Evolutionary conservation across 805 yeast genomes (phyloP), one percentile per base, ranked within the genome.

Genomic region (Pichia occidentalis): DNA sequence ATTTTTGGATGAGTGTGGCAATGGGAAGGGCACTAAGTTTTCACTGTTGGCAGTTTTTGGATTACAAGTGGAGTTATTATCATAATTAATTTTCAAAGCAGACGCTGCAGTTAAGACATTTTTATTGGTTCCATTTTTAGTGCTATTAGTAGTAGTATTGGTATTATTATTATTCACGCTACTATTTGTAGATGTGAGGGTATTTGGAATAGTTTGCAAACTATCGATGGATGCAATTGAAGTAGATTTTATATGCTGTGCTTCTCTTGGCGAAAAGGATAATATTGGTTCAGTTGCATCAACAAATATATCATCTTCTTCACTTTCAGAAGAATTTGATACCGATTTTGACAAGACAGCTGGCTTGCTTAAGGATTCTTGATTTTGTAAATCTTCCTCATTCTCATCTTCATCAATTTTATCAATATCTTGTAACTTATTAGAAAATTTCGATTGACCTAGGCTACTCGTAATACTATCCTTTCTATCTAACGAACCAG

Each of bases 261-360:
- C 43, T 12, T 49, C 46, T 29, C 37, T 39, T 22, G 52, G 53
- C 18, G 42, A 29, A 7, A 45, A 45, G 4, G 42, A 37, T 13
- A 24, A n/a, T 2, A 29, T 25, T 12, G 29, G 28, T 27, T 54
- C 60, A 2, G 24, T 33, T 14, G 59, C 60, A 42, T 54, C 60
- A 22, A 54, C 59, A 43, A 45, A 54, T 12, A 51, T 45, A 16
- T 32, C 41, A 19, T 39, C 45, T 5, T 36, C 46, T 5, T 45
- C 42, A 7, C 34, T 32, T 5, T 42, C 41, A 32, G 43, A 40
- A 23, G 40, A 48, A n/a, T 38, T 34, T 3, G 44, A 37, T 3
- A 39, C 37, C 11, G 36, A 38, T 13, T 42, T 44, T 5, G 34
- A n/a, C n/a, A n/a, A n/a, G n/a, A n/a, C n/a, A n/a, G n/a, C n/a